Evolutionary conservation across 1,139 yeast genomes (phyloP), one percentile per base, ranked within the genome.

Genomic region (Candida albicans): DNA sequence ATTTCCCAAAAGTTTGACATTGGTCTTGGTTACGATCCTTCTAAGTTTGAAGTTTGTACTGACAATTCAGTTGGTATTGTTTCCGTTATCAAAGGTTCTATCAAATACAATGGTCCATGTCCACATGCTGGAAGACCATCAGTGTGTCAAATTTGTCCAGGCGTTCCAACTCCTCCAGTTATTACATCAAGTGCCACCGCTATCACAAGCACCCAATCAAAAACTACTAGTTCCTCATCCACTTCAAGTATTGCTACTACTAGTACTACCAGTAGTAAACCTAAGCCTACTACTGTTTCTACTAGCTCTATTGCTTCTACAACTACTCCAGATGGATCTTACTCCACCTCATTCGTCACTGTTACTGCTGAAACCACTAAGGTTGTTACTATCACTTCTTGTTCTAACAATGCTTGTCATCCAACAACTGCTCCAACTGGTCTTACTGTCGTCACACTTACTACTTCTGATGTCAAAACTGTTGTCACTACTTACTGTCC

Each of bases 61-160:
- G 51, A 49, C 36, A 55, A 60, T 31, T 56, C 51, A 32, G 12
- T 44, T 13, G 52, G 49, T 7, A 26, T 44, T 22, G 40, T 39
- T 22, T 15, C 45, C 8, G 45, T 48, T 12, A n/a, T 25, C 8
- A 27, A 35, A 7, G 43, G 41, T 28, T 37, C 48, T 36, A 45
- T 58, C 12, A 31, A n/a, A 12, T 61, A 61, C 44, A 44, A 37
- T 33, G 60, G 57, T n/a, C 52, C 59, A 25, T 62, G 63, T 14
- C 45, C 57, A 35, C 46, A 33, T 30, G 38, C 44, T 18, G 44
- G 41, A 12, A 36, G 35, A 41, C 44, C 44, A 32, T n/a, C 35
- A 8, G 14, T 29, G 10, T 41, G 44, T 37, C 41, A 33, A 33
- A 24, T 14, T 31, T 41, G 44, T 33, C 39, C 39, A 28, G 18